Percentiles rank a stretch among this genome's conserved stretches.
phyloP scores from a whole-genome alignment of 306 rosid species.

The Cucumis melo region DNA sequence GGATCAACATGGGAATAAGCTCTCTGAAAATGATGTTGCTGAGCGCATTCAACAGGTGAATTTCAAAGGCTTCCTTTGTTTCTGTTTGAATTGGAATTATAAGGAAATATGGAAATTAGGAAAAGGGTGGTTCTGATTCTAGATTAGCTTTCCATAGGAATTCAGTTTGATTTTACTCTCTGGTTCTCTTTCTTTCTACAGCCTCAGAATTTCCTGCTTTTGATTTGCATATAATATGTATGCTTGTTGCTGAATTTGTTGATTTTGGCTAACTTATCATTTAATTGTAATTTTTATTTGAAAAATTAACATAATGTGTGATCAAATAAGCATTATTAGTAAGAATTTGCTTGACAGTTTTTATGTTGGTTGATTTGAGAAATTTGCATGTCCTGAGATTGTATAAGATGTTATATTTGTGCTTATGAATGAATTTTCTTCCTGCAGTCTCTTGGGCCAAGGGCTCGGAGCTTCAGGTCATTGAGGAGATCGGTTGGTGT shows the following conservation, averaged over 20 bases:
- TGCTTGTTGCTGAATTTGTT: background rate
- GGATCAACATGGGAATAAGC: slow-evolving; percentile 72
- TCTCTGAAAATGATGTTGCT: slow-evolving; percentile 52
- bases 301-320: background rate
- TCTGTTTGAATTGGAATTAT: background rate
- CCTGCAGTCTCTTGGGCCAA: slow-evolving; percentile 74
- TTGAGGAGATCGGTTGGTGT: slow-evolving; percentile 87
- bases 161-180: background rate
- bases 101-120: background rate
- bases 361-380: background rate
- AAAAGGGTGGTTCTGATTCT: slow-evolving; percentile 1
- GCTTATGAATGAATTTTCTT: slow-evolving; percentile 5
- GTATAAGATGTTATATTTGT: background rate
- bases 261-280: background rate
- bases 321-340: background rate
- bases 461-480: slow-evolving; percentile 57
- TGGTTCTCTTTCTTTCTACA: background rate
- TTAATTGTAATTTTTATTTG: background rate
- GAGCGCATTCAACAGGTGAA: slow-evolving; percentile 91
- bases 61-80: slow-evolving; percentile 3
- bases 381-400: background rate
- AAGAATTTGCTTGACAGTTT: background rate
- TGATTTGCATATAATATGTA: background rate
- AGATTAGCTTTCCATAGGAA: slow-evolving; percentile 4
- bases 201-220: background rate